Base-by-base conservation (phyloP, 2,329 filamentous ascomycete genomes). In the Claviceps sorghi region DNA sequence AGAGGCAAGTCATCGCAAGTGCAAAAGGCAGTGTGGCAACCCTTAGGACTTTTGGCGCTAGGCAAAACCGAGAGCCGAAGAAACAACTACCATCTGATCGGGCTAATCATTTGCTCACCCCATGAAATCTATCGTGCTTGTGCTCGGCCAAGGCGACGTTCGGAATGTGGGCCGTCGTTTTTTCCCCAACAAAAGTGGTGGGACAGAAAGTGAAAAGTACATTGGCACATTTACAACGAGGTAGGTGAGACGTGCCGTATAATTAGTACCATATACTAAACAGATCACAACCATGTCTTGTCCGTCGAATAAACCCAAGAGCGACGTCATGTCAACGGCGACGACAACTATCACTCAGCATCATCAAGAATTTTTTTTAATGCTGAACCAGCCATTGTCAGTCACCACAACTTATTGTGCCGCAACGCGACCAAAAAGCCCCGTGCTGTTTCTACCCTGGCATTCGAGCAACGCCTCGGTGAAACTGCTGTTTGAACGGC, bases 391-490 rank as follows among this genome's bases (percentile, higher is more conserved):
- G 4, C 19, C 43, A 26, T 43, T 13, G 41, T 26, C 36, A 21
- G 32, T 19, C 10, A 22, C 15, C 43, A 43, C 19, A 29, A 19
- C 3, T 34, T 52, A 48, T 56, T 38, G 62, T 48, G 60, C 64
- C 22, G 65, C 59, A 41, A 64, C 64, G 53, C 57, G 17, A 21
- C n/a, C 56, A 47, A 61, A 61, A 53, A 61, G 59, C 53, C 64
- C 61, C 21, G 53, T 58, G 36, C 59, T 59, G 53, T 64, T 60
- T 56, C 66, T 63, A 22, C 64, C 62, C 67, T 82, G 78, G 51
- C 74, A 73, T 64, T 78, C 78, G 40, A 83, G 74, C 46, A 83
- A 70, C 43, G 75, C 71, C 62, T 83, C 79, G 54, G 78, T 79
- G 58, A 83, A 65, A 51, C 71, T 65, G 50, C 41, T 44, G 45